Percentiles rank a stretch among this genome's conserved stretches.
phyloP scores from a whole-genome alignment of 768 basidiomycete species.

The Tubosaeta brunneosetosa region DNA sequence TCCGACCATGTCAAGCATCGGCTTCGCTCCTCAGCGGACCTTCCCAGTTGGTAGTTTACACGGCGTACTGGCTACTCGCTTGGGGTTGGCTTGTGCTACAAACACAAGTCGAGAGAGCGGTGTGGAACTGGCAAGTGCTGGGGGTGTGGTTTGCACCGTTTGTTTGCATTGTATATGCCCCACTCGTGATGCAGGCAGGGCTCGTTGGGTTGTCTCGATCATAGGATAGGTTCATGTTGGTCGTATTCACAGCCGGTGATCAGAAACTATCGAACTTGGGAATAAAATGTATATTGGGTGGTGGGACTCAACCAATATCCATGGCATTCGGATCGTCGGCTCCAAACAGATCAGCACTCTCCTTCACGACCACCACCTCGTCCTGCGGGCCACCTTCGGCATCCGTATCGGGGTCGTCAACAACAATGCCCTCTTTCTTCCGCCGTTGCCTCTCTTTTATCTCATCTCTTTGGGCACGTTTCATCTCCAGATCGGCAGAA shows the following conservation, averaged over 20 bases:
- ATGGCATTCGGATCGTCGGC: constrained; percentile 40
- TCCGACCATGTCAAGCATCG: constrained; percentile 11
- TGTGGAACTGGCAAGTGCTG: constrained; percentile 77
- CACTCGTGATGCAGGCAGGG: constrained; percentile 67
- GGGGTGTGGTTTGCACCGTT: constrained; percentile 83
- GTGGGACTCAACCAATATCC: constrained; percentile 27
- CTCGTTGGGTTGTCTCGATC: constrained; percentile 42
- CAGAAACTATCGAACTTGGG: background rate
- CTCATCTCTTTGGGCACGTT: constrained; percentile 72
- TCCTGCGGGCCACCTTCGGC: constrained; percentile 37
- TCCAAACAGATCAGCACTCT: constrained; percentile 40
- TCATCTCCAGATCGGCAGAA: constrained; percentile 80
- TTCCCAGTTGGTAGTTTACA: constrained; percentile 14
- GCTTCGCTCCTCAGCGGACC: constrained; percentile 24
- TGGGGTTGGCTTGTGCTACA: constrained; percentile 55
- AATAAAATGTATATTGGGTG: background rate
- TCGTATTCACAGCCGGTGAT: background rate
- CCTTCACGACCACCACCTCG: constrained; percentile 28
- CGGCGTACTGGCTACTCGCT: constrained; percentile 43
- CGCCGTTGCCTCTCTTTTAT: constrained; percentile 70
- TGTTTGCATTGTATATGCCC: constrained; percentile 72
- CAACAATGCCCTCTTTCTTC: constrained; percentile 59
- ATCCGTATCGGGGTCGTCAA: constrained; percentile 38
- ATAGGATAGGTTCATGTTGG: background rate
- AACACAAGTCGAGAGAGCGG: constrained; percentile 43